These are phyloP conservation scores for Berberis vulgaris DNA, from an alignment of 164 flowering plant species.

Conservation along the genomic window DNA sequence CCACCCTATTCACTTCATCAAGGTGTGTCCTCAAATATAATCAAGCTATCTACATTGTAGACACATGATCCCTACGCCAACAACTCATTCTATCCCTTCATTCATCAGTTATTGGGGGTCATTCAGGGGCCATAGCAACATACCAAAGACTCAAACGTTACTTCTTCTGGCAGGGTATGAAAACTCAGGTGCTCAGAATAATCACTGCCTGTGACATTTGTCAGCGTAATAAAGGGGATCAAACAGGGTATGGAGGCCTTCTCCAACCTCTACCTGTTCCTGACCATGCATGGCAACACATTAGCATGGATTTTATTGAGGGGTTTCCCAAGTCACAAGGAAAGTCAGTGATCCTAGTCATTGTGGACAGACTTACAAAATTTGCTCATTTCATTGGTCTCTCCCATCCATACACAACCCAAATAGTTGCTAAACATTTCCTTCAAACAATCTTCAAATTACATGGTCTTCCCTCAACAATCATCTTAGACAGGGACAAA, in stretches of 20 bases:
- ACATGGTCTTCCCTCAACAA: neutral
- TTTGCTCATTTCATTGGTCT: neutral
- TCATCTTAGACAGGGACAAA: neutral
- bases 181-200: neutral
- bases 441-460: neutral
- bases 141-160: neutral
- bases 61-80: neutral
- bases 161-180: neutral
- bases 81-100: neutral
- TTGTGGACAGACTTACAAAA: neutral
- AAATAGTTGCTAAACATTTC: neutral
- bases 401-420: neutral
- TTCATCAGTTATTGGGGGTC: neutral
- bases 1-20: neutral
- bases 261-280: neutral
- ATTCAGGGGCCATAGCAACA: neutral
- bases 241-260: neutral
- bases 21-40: neutral
- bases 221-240: neutral
- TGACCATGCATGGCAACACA: neutral
- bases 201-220: neutral
- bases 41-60: neutral
- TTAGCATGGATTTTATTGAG: neutral
- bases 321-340: neutral
- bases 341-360: neutral